A percentile compares a stretch with the other conserved stretches of the same genome.
phyloP scores from a whole-genome alignment of 1,284 basidiomycete genomes.

The Coniophora puteana region DNA sequence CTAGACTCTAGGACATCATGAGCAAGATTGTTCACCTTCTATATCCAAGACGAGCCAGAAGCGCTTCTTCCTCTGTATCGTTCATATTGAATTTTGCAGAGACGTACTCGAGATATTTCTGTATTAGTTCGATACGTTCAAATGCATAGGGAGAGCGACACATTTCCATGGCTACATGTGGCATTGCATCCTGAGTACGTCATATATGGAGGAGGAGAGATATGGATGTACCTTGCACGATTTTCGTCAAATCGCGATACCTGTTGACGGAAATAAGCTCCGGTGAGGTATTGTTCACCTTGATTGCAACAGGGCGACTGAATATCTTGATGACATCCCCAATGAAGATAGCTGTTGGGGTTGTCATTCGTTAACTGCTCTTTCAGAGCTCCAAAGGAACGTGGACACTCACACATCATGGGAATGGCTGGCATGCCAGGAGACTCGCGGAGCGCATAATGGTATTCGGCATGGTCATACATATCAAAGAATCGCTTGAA shows the following conservation, averaged over 20 bases:
- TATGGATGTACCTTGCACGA: constrained; percentile 23
- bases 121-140: constrained; percentile 27
- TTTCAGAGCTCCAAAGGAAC: background rate
- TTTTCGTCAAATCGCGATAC: constrained; percentile 32
- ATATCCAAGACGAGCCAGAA: no score
- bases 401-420: constrained; percentile 19
- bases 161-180: constrained; percentile 26
- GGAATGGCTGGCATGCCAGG: constrained; percentile 32
- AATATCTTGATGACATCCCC: constrained; percentile 27
- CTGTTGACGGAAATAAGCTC: constrained; percentile 29
- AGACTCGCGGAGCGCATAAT: constrained; percentile 30
- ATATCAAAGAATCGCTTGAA: background rate
- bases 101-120: constrained; percentile 27
- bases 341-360: constrained; percentile 27
- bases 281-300: constrained; percentile 22
- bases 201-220: no score
- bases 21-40: no score
- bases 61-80: background rate
- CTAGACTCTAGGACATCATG: no score
- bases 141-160: constrained; percentile 30
- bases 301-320: constrained; percentile 8
- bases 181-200: background rate
- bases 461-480: constrained; percentile 23
- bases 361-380: background rate
- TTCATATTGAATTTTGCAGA: constrained; percentile 16